Evolutionary conservation across 345 rosid genomes (phyloP).

Genomic region (Citrus glauca): DNA sequence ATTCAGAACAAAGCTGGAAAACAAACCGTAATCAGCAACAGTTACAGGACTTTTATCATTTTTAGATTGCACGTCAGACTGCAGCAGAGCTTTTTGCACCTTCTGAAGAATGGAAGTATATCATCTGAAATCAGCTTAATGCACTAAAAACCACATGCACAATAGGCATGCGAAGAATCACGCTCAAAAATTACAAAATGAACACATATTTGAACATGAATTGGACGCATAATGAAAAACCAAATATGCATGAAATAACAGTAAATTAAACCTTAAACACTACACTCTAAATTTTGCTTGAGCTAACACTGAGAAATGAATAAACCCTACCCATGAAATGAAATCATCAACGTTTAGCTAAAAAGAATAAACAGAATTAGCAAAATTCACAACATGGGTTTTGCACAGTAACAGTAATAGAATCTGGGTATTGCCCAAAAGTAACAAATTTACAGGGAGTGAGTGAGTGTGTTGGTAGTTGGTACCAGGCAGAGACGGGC

Average conservation of each 20-base stretch:
- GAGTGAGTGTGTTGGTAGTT: background rate
- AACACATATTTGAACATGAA: background rate
- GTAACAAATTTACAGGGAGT: background rate
- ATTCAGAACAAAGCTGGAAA: conserved; percentile 5
- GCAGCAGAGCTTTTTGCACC: conserved; percentile 75
- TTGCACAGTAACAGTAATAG: background rate
- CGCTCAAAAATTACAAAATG: background rate
- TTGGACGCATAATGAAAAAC: background rate
- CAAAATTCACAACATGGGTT: conserved; percentile 16
- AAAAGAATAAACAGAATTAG: background rate
- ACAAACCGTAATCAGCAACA: conserved; percentile 93
- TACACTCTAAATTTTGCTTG: background rate
- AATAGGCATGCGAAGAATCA: background rate
- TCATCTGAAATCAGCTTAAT: conserved; percentile 8
- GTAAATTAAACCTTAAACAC: background rate
- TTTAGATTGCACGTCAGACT: conserved; percentile 88
- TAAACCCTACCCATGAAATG: background rate
- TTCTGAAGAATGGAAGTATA: conserved; percentile 47
- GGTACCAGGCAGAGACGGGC: conserved; percentile 87
- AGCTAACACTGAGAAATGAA: background rate
- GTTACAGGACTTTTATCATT: conserved; percentile 91
- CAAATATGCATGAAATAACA: background rate
- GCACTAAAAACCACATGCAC: background rate
- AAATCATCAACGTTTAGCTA: background rate
- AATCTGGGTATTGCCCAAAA: background rate